Base-by-base conservation (phyloP, 2,329 filamentous ascomycete species). In the Cercospora beticola region DNA sequence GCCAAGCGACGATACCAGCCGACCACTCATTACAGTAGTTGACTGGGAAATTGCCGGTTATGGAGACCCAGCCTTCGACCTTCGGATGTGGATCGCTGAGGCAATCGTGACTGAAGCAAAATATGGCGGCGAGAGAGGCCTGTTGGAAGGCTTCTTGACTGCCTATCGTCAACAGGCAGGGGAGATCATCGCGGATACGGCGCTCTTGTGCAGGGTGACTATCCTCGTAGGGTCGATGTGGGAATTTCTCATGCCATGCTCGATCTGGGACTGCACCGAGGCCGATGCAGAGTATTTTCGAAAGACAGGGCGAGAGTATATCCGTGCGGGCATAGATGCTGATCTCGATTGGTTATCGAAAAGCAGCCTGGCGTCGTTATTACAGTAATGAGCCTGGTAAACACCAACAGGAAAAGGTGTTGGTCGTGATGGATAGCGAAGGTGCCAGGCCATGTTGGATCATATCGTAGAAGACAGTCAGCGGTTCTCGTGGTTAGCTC, bases 51-150 rank as follows among this genome's bases (percentile, higher is more conserved):
- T 28, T n/a, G 26, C 36, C 21, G 23, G 36, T 9, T 68, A 65
- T 36, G 62, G 56, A 18, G 62, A 64, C 28, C 56, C 66, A 8
- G 66, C 62, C 6, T 58, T 60, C 43, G 66, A 68, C 33, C 18
- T 68, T 21, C 60, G 66, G n/a, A 40, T 65, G 18, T 68, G 66
- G 66, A 30, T 64, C 26, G 62, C 66, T 5, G 66, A 68, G 33
- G 59, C 66, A 16, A 40, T 68, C 18, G 62, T 65, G 7, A 14
- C 64, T 8, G 66, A 65, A 57, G 33, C 66, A 12, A 65, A 65
- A 14, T 28, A 68, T 58, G 66, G 66, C 1, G 36, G 26, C 5
- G 46, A 61, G 23, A 18, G 62, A 40, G 62, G 30, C 9, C 7
- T 59, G 56, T 30, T 59, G 14, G 31, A 59, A 16, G 56, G 56